These are phyloP conservation scores for Phytophthora aleatoria DNA, from an alignment of 352 stramenopile genomes.

Conservation along the genomic window DNA sequence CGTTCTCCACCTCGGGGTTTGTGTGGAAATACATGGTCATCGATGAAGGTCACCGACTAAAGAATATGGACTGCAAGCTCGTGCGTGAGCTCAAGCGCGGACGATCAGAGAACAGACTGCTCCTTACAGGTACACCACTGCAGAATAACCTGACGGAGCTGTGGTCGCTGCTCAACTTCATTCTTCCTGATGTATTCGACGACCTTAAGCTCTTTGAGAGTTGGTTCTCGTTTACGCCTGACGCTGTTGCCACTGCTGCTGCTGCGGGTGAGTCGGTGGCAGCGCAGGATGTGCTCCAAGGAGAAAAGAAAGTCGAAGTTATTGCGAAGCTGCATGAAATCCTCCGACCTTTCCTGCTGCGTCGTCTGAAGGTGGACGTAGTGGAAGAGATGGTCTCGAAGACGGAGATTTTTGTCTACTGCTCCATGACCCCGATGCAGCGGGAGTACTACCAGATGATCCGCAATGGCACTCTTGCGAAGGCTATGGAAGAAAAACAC, in stretches of 20 bases:
- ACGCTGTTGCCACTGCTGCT: slow-evolving; percentile 44
- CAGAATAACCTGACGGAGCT: slow-evolving; percentile 99
- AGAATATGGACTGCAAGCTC: slow-evolving; percentile 97
- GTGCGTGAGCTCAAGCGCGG: slow-evolving; percentile 94
- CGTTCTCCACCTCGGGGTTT: slow-evolving; percentile 64
- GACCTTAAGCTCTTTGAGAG: slow-evolving; percentile 98
- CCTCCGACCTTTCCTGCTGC: slow-evolving; percentile 95
- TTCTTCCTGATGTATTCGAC: slow-evolving; percentile 98
- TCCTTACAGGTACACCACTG: slow-evolving; percentile 96
- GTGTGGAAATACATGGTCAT: slow-evolving; percentile 97
- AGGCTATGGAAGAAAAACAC: slow-evolving; percentile 87
- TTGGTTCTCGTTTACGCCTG: slow-evolving; percentile 98
- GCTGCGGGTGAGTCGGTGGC: slow-evolving; percentile 74
- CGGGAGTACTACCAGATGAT: slow-evolving; percentile 96
- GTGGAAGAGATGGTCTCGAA: slow-evolving; percentile 94
- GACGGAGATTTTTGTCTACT: slow-evolving; percentile 98
- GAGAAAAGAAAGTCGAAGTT: slow-evolving; percentile 92
- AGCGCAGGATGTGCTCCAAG: slow-evolving; percentile 87
- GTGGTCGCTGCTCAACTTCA: slow-evolving; percentile 98
- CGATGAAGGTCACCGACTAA: slow-evolving; percentile 98
- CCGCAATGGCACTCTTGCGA: slow-evolving; percentile 84
- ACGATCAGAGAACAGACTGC: slow-evolving; percentile 92
- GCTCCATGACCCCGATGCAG: slow-evolving; percentile 94
- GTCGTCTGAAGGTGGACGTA: slow-evolving; percentile 96
- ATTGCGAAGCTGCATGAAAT: slow-evolving; percentile 98